Evolutionary conservation across 23 red algal genomes (phyloP), one percentile per base, ranked within the genome.

Genomic region (Chondrus crispus): DNA sequence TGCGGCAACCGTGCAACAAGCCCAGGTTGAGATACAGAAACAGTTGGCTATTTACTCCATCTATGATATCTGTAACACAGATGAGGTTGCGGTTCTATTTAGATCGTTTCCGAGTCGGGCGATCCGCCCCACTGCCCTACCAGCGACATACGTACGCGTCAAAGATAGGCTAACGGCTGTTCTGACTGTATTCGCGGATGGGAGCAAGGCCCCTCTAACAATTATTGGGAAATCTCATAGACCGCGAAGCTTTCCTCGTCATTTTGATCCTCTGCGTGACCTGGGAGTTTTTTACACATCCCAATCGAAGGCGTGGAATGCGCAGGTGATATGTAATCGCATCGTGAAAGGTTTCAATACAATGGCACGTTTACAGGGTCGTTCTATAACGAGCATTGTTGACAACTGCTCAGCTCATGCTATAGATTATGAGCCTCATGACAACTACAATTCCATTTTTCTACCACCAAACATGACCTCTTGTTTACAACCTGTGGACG

Each of bases 401-500:
- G 78, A 82, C 22, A 82, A 63, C 39, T 82, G 46, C 2, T 82
- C 78, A 20, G 78, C 53, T n/a, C 78, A 82, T 60, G 9, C 78
- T 19, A 57, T 82, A 24, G 40, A 82, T 58, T 58, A 62, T 60
- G 51, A 53, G 24, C 24, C 18, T 0, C 57, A 33, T 26, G n/a
- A 63, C 20, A 9, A 82, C 0, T 22, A 33, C 40, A 16, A 53
- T 24, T 1, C 22, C 78, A 1, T 0, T 30, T 82, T 82, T 24
- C 0, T 82, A 9, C 78, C 2, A 6, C 46, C 48, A 62, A 82
- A 1, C 7, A 82, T 22, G 46, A 53, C 78, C 14, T 82, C 42
- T 37, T 10, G 22, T 36, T 13, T 82, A 22, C 44, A 58, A 28
- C 48, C 51, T 12, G 1, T 82, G 57, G 45, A 62, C 57, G 46